Evolutionary conservation across 2,329 filamentous ascomycete genomes (phyloP).

Genomic region (Verticillium longisporum): DNA sequence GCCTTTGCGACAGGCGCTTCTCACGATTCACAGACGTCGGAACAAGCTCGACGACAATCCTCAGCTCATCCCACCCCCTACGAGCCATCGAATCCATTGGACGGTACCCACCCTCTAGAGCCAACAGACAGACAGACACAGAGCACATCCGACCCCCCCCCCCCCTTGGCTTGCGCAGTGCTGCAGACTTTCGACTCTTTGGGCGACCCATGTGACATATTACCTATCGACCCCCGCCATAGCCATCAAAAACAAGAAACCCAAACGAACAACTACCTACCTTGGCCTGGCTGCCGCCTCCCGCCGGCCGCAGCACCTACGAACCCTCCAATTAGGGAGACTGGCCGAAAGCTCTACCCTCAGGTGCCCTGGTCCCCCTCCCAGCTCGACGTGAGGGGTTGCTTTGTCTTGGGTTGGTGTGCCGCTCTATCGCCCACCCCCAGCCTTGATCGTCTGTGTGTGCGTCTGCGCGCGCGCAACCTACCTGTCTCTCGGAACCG

Average conservation of each 20-base stretch:
- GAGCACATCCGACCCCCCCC: too few relatives aligned
- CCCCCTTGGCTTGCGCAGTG: background rate
- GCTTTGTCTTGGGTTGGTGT: background rate
- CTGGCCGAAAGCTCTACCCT: background rate
- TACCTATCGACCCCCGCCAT: conserved; percentile 8
- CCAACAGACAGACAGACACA: background rate
- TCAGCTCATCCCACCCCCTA: background rate
- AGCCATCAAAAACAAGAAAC: background rate
- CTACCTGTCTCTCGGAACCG: background rate
- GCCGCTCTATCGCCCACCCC: conserved; percentile 8
- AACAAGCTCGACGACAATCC: background rate
- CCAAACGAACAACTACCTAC: background rate
- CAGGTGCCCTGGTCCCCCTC: too few relatives aligned
- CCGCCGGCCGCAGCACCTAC: conserved; percentile 7
- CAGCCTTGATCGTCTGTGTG: background rate
- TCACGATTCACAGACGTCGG: background rate
- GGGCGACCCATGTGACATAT: conserved; percentile 12
- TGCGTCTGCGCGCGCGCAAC: background rate
- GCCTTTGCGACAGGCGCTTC: background rate
- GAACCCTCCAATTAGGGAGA: conserved; percentile 6
- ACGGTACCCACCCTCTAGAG: conserved; percentile 3
- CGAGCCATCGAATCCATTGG: conserved; percentile 8
- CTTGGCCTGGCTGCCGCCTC: conserved; percentile 8
- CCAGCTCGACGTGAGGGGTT: conserved; percentile 11
- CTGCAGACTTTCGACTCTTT: background rate